Evolutionary conservation across 495 filamentous ascomycete genomes (phyloP).

Genomic region (Neurospora hispaniola): DNA sequence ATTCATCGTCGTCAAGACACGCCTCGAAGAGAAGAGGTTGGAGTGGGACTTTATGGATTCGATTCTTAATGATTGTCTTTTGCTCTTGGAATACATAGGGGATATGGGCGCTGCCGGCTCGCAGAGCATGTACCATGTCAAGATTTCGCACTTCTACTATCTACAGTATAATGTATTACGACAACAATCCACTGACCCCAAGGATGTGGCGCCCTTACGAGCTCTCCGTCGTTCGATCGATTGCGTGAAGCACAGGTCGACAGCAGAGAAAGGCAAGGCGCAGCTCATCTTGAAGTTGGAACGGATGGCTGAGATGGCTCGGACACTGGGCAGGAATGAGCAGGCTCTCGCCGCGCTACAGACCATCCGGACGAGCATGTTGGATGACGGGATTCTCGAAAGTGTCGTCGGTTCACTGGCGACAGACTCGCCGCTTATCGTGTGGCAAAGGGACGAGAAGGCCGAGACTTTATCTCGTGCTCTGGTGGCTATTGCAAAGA

Average conservation of each 20-base stretch:
- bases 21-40: constrained; percentile 26
- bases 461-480: constrained; percentile 33
- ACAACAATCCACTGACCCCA: constrained; percentile 23
- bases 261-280: constrained; percentile 33
- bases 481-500: constrained; percentile 33
- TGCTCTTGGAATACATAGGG: constrained; percentile 40
- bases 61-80: constrained; percentile 43
- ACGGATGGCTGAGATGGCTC: constrained; percentile 35
- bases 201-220: constrained; percentile 32
- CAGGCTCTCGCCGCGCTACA: constrained; percentile 36
- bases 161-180: constrained; percentile 38
- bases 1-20: constrained; percentile 37
- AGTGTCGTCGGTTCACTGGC: constrained; percentile 24
- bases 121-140: constrained; percentile 36
- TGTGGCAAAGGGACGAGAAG: constrained; percentile 30
- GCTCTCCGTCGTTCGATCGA: constrained; percentile 43
- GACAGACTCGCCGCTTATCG: constrained; percentile 21
- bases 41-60: constrained; percentile 42
- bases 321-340: constrained; percentile 23
- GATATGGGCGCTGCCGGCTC: constrained; percentile 17
- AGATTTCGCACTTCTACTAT: constrained; percentile 75
- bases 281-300: constrained; percentile 41
- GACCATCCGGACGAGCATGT: constrained; percentile 31
- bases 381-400: constrained; percentile 36
- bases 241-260: constrained; percentile 31